Percentiles rank a stretch among this genome's conserved stretches.
phyloP scores from a whole-genome alignment of 2,329 filamentous ascomycete genomes.

The Zalaria obscura region DNA sequence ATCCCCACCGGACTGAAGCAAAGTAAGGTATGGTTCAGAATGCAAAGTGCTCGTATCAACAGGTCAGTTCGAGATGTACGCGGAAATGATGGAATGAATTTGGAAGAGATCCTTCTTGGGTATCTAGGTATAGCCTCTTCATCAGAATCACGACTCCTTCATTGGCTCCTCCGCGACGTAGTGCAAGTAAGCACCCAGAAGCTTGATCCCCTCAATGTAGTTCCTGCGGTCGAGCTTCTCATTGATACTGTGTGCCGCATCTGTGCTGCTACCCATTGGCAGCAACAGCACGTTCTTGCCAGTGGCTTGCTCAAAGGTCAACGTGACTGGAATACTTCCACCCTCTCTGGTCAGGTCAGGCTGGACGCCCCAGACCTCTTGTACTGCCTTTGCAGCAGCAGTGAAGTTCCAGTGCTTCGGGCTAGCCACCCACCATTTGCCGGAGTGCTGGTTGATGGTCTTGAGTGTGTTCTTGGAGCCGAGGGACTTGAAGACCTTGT shows the following conservation, averaged over 20 bases:
- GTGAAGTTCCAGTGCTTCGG: constrained; percentile 99
- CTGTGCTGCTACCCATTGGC: constrained; percentile 94
- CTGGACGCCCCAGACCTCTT: constrained; percentile 84
- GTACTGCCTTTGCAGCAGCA: constrained; percentile 86
- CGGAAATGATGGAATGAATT: too few species aligned
- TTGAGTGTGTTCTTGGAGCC: constrained; percentile 85
- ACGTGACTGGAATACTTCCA: constrained; percentile 89
- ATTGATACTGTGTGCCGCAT: constrained; percentile 94
- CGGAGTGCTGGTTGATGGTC: constrained; percentile 70
- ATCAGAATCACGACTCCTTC: constrained; percentile 4
- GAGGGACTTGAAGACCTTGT: constrained; percentile 73
- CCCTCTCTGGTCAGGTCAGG: constrained; percentile 95
- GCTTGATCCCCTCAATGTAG: constrained; percentile 96
- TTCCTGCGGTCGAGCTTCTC: constrained; percentile 96
- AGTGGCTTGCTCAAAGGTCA: constrained; percentile 94
- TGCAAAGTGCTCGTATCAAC: too few species aligned
- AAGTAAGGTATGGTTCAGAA: too few species aligned
- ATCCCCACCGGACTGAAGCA: too few species aligned
- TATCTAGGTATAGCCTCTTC: too few species aligned
- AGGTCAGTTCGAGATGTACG: too few species aligned
- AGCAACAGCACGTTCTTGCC: constrained; percentile 94
- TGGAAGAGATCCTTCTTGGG: too few species aligned
- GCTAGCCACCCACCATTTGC: constrained; percentile 97
- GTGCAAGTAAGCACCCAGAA: constrained; percentile 87
- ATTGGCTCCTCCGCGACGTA: constrained; percentile 85